Percentiles rank a stretch among this genome's conserved stretches.
Conservation (phyloP, 2,329 filamentous ascomycete genomes). For the Pseudogymnoascus sp. region DNA sequence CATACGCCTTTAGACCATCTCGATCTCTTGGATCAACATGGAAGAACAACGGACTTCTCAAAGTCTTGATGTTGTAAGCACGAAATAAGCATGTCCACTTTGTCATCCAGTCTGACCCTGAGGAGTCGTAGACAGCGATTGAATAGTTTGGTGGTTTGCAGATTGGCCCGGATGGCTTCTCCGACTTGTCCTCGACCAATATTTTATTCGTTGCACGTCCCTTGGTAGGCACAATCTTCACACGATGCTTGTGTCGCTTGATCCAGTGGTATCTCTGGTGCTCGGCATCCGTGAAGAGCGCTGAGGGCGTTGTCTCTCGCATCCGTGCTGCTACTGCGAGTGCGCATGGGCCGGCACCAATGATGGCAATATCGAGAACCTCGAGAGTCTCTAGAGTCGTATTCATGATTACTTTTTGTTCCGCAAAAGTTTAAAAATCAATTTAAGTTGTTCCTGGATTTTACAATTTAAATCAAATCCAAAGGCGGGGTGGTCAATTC, state of each 20-base stretch:
- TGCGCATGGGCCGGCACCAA: slow-evolving; percentile 70
- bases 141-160: slow-evolving; percentile 22
- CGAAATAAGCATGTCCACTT: slow-evolving; percentile 66
- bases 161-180: slow-evolving; percentile 20
- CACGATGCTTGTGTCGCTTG: slow-evolving; percentile 4
- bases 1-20: slow-evolving; percentile 65
- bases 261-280: slow-evolving; percentile 78
- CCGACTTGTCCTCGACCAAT: slow-evolving; percentile 37
- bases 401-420: background rate
- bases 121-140: slow-evolving; percentile 62
- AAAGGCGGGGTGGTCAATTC: background rate
- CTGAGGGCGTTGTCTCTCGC: slow-evolving; percentile 65
- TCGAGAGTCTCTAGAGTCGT: slow-evolving; percentile 4
- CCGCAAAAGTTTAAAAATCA: slow-evolving; percentile 23
- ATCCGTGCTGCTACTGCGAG: slow-evolving; percentile 68
- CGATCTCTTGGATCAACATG: slow-evolving; percentile 71
- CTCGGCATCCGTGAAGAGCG: slow-evolving; percentile 77
- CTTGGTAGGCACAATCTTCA: background rate
- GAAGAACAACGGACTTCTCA: slow-evolving; percentile 78
- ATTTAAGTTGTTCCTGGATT: slow-evolving; percentile 30
- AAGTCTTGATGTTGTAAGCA: slow-evolving; percentile 61
- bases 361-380: slow-evolving; percentile 51
- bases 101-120: slow-evolving; percentile 58
- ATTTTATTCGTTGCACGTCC: slow-evolving; percentile 2
- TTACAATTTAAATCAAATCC: background rate